Conservation (phyloP, 208 protist genomes). For the Lotmaria passim region DNA sequence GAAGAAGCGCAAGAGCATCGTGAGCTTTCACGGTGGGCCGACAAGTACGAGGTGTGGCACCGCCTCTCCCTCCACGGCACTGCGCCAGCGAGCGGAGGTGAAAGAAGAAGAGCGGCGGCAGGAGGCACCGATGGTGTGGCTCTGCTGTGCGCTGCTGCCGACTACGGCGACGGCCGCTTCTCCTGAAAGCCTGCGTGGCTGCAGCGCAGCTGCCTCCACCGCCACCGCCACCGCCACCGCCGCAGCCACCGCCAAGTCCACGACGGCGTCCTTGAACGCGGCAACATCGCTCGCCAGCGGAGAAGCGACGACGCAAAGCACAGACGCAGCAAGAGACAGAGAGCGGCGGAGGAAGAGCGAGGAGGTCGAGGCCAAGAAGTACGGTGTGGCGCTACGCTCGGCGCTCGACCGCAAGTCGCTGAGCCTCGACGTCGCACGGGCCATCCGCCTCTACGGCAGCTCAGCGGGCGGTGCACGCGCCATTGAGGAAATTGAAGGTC, state of each 20-base stretch:
- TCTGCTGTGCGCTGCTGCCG: slow-evolving; percentile 20
- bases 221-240: neutral
- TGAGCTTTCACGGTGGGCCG: neutral
- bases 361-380: slow-evolving; percentile 1
- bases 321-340: no score
- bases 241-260: no score
- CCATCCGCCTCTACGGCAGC: slow-evolving; percentile 56
- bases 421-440: slow-evolving; percentile 44
- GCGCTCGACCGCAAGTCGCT: slow-evolving; percentile 40
- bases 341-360: neutral
- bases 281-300: neutral
- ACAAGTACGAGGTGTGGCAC: neutral
- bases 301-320: neutral
- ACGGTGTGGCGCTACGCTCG: slow-evolving; percentile 24
- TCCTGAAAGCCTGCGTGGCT: neutral
- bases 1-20: neutral
- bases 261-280: no score
- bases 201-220: neutral
- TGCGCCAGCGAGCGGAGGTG: neutral
- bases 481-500: slow-evolving; percentile 48
- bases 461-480: slow-evolving; percentile 38
- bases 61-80: neutral
- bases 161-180: neutral
- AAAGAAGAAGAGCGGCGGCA: neutral
- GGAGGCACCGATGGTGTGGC: slow-evolving; percentile 24